phyloP scores from a whole-genome alignment of 345 rosid genomes.

The Populus ilicifolia region DNA sequence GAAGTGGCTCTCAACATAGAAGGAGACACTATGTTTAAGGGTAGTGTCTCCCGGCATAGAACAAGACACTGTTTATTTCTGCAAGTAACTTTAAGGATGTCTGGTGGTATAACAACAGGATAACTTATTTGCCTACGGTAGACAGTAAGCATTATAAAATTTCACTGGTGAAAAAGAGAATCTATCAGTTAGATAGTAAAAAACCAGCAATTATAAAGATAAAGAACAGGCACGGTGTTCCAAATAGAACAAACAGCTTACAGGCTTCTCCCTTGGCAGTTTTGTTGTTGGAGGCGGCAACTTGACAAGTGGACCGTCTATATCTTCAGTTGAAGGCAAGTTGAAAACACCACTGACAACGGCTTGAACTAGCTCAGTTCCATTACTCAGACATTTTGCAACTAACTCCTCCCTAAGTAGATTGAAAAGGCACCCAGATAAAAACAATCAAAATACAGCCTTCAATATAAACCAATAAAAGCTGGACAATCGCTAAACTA shows the following conservation, averaged over 20 bases:
- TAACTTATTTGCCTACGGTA: no score
- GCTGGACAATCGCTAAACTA: not conserved
- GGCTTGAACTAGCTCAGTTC: conserved; percentile 68
- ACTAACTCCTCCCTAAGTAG: conserved; percentile 61
- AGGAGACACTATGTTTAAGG: no score
- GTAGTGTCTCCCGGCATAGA: no score
- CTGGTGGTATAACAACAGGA: no score
- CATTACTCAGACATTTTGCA: conserved; percentile 52
- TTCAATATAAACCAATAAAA: not conserved
- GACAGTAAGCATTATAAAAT: no score
- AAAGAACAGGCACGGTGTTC: no score
- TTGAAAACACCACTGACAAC: conserved; percentile 60
- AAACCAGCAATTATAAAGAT: no score
- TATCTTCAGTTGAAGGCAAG: conserved; percentile 71
- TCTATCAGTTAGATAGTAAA: no score
- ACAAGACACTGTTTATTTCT: no score
- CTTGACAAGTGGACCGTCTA: conserved; percentile 72
- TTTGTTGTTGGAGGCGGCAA: conserved; percentile 71
- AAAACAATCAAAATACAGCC: not conserved
- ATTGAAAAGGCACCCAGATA: not conserved
- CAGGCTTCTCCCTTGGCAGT: conserved; percentile 88
- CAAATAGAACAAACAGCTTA: conserved; percentile 23
- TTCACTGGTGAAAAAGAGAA: no score
- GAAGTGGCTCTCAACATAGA: no score
- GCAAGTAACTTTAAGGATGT: no score